Evolutionary conservation across 78 protist genomes (phyloP).

Genomic region (Abeoforma whisleri): DNA sequence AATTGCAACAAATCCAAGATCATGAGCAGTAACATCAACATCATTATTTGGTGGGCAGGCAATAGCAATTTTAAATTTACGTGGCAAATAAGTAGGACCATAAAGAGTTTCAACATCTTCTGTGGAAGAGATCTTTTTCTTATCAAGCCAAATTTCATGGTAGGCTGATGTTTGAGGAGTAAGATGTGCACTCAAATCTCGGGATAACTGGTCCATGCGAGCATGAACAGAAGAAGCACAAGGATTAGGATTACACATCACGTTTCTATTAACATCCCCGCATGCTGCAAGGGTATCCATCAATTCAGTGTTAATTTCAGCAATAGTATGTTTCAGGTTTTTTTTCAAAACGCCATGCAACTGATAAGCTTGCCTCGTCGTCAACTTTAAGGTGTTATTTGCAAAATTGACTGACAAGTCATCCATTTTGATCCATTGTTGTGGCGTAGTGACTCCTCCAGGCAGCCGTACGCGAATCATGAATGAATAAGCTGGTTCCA

Average conservation of each 20-base stretch:
- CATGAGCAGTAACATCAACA: constrained; percentile 52
- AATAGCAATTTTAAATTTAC: constrained; percentile 57
- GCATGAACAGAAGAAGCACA: constrained; percentile 30
- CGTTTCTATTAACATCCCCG: constrained; percentile 71
- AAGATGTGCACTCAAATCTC: constrained; percentile 40
- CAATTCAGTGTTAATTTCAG: constrained; percentile 43
- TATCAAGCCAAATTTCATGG: constrained; percentile 59
- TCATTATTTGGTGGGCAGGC: constrained; percentile 50
- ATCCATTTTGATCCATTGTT: constrained; percentile 48
- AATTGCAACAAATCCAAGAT: constrained; percentile 47
- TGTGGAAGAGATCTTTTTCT: constrained; percentile 36
- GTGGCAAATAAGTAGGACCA: constrained; percentile 52
- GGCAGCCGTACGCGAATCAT: constrained; percentile 56
- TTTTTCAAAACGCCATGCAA: constrained; percentile 50
- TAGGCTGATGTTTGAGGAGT: constrained; percentile 48
- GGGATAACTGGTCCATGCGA: constrained; percentile 22
- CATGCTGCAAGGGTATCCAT: constrained; percentile 70
- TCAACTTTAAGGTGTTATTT: constrained; percentile 49
- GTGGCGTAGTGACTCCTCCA: constrained; percentile 56
- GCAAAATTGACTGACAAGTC: constrained; percentile 35
- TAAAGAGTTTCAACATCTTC: constrained; percentile 47
- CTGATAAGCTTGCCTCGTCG: constrained; percentile 61
- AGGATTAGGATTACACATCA: constrained; percentile 56
- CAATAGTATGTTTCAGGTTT: constrained; percentile 45
- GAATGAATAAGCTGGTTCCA: constrained; percentile 45